phyloP scores from a whole-genome alignment of 345 rosid genomes.

The Populus ilicifolia region DNA sequence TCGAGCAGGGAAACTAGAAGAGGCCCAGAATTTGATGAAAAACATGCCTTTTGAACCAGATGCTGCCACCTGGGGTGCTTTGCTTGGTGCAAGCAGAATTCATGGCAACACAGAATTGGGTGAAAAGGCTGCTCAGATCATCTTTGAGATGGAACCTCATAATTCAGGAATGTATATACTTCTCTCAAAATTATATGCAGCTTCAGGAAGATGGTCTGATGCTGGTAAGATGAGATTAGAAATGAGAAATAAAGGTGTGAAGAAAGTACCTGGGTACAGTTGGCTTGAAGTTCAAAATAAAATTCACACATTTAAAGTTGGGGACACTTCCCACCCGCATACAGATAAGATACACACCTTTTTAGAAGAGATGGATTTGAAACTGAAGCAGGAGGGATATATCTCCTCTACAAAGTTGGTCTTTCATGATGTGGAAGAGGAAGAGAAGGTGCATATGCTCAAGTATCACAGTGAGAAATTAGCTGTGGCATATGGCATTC shows the following conservation, averaged over 20 bases:
- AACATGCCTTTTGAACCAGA: slow-evolving; percentile 65
- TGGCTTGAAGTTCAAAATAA: slow-evolving; percentile 68
- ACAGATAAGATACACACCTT: slow-evolving; percentile 49
- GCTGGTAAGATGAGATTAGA: slow-evolving; percentile 52
- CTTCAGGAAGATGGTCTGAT: slow-evolving; percentile 63
- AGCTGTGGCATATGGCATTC: slow-evolving; percentile 60
- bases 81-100: slow-evolving; percentile 72
- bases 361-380: slow-evolving; percentile 55
- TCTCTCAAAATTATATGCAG: slow-evolving; percentile 65
- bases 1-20: slow-evolving; percentile 61
- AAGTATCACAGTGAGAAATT: slow-evolving; percentile 65
- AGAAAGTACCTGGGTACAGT: slow-evolving; percentile 58
- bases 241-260: slow-evolving; percentile 63
- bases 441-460: slow-evolving; percentile 72
- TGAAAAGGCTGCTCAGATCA: slow-evolving; percentile 55
- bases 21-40: slow-evolving; percentile 52
- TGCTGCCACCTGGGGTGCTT: slow-evolving; percentile 76
- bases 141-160: slow-evolving; percentile 63
- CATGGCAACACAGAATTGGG: slow-evolving; percentile 60
- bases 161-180: slow-evolving; percentile 72
- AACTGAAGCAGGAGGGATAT: slow-evolving; percentile 58
- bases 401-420: slow-evolving; percentile 52
- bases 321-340: slow-evolving; percentile 55
- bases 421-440: slow-evolving; percentile 72
- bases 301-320: slow-evolving; percentile 58